Percentiles rank a stretch among this genome's conserved stretches.
Conservation (phyloP, 495 filamentous ascomycete species). For the Lentithecium fluviatile region DNA sequence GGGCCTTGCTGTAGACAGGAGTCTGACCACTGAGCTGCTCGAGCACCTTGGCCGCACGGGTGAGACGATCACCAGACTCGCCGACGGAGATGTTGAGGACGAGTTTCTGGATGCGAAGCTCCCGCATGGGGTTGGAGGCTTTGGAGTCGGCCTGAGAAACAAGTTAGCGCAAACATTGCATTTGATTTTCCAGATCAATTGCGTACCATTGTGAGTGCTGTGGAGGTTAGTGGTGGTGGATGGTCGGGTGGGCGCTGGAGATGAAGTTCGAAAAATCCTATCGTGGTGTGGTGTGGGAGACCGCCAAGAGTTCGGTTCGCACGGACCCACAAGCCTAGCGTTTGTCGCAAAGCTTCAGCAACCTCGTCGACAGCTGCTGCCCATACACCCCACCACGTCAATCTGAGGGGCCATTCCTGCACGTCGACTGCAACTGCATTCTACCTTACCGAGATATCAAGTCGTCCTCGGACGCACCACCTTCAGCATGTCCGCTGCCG, state of each 20-base stretch:
- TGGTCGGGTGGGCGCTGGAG: slow-evolving; percentile 20
- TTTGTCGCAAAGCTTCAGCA: slow-evolving; percentile 14
- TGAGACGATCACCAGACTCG: slow-evolving; percentile 99
- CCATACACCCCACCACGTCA: neutral
- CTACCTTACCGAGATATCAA: slow-evolving; percentile 31
- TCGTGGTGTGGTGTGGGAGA: slow-evolving; percentile 4
- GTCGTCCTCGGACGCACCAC: slow-evolving; percentile 68
- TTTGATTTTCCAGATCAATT: neutral
- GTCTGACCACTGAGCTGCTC: slow-evolving; percentile 99
- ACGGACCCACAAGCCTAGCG: neutral
- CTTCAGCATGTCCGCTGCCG: slow-evolving; percentile 67
- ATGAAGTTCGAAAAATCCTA: slow-evolving; percentile 1
- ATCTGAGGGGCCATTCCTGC: neutral
- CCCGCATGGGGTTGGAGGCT: slow-evolving; percentile 88
- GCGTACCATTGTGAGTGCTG: slow-evolving; percentile 33
- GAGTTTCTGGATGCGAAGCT: slow-evolving; percentile 99
- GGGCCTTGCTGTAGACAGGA: slow-evolving; percentile 99
- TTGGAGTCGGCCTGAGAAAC: slow-evolving; percentile 51
- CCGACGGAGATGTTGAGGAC: slow-evolving; percentile 99
- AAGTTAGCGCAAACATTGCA: slow-evolving; percentile 38
- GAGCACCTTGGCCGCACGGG: slow-evolving; percentile 98
- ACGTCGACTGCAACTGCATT: neutral
- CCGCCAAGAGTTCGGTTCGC: neutral
- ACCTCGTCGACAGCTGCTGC: neutral
- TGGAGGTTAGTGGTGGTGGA: slow-evolving; percentile 24